These are phyloP conservation scores for Lathyrus sativus DNA, from an alignment of 306 rosid species.

Conservation along the genomic window DNA sequence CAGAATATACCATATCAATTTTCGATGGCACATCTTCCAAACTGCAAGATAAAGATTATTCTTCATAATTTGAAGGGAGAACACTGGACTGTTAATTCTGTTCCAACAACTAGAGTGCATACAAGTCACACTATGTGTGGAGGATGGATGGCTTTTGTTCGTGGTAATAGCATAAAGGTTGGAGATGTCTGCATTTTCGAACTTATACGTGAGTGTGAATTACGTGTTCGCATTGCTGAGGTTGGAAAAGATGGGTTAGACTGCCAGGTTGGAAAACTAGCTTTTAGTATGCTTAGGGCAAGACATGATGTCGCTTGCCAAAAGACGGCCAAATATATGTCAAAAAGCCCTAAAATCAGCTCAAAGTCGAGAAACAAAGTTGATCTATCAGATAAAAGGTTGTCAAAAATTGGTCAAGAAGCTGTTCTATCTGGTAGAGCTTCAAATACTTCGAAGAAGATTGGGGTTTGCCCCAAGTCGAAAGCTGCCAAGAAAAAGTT, in stretches of 20 bases:
- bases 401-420: constrained; percentile 55
- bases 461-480: constrained; percentile 54
- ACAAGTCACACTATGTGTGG: constrained; percentile 96
- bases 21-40: constrained; percentile 88
- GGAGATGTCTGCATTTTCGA: constrained; percentile 93
- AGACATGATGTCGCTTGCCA: constrained; percentile 50
- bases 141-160: constrained; percentile 97
- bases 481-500: constrained; percentile 58
- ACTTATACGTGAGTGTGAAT: constrained; percentile 78
- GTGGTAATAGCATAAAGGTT: constrained; percentile 68
- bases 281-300: constrained; percentile 44
- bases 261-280: constrained; percentile 57
- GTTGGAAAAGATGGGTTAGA: constrained; percentile 58
- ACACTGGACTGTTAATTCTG: constrained; percentile 89
- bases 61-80: constrained; percentile 89
- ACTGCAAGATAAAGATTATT: constrained; percentile 73
- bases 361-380: constrained; percentile 56
- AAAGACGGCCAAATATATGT: constrained; percentile 49
- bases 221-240: constrained; percentile 63
- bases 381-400: constrained; percentile 54
- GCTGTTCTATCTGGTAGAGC: constrained; percentile 52
- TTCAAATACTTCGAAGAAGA: constrained; percentile 56
- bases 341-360: constrained; percentile 52
- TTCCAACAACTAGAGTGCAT: constrained; percentile 86
- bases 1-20: constrained; percentile 90